Evolutionary conservation across 108 stramenopile genomes (phyloP).

Genomic region (Skeletonema potamos): DNA sequence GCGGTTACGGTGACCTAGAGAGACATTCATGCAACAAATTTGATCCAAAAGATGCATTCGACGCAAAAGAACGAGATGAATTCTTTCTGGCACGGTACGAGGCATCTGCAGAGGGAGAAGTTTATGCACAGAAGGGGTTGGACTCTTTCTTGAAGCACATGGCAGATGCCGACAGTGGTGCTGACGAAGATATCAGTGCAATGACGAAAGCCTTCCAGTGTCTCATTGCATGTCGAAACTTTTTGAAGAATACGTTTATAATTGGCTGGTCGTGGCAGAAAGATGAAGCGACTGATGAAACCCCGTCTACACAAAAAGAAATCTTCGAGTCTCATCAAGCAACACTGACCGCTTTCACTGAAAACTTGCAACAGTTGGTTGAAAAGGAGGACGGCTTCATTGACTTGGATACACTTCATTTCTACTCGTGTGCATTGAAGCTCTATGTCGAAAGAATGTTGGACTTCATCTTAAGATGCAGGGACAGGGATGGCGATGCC

Average conservation of each 20-base stretch:
- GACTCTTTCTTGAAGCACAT: constrained; percentile 4
- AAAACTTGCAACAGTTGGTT: neutral
- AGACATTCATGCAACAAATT: constrained; percentile 47
- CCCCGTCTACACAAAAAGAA: neutral
- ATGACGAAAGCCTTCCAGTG: constrained; percentile 57
- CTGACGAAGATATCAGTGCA: constrained; percentile 11
- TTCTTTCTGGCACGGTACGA: constrained; percentile 78
- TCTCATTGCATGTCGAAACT: constrained; percentile 54
- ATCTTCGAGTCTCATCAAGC: neutral
- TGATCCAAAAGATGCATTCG: constrained; percentile 26
- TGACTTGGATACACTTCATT: neutral
- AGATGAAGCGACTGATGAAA: neutral
- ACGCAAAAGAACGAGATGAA: constrained; percentile 20
- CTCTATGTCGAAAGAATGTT: neutral
- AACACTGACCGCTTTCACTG: neutral
- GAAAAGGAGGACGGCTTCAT: neutral
- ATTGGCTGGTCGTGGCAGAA: constrained; percentile 4
- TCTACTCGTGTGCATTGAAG: neutral
- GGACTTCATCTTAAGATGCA: neutral
- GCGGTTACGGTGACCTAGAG: constrained; percentile 3
- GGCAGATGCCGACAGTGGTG: neutral
- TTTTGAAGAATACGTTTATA: constrained; percentile 68
- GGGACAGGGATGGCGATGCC: too few relatives aligned
- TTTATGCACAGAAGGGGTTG: constrained; percentile 51
- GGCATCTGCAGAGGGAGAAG: constrained; percentile 57